Evolutionary conservation across 2,329 filamentous ascomycete genomes (phyloP).

Genomic region (Periconia digitata): DNA sequence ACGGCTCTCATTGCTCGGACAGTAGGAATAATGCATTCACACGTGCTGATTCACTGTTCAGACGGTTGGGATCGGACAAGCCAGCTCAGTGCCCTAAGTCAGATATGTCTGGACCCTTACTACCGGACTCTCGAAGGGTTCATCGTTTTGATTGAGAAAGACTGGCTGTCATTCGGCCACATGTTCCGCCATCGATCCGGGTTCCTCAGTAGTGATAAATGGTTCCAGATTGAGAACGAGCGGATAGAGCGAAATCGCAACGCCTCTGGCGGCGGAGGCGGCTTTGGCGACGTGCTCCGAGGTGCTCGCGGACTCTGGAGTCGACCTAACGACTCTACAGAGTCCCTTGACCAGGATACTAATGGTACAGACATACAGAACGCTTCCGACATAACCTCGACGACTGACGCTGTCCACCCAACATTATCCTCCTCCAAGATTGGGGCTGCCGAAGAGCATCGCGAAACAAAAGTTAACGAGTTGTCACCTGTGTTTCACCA

Average conservation of each 20-base stretch:
- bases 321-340: slow-evolving; percentile 69
- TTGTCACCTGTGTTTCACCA: slow-evolving; percentile 97
- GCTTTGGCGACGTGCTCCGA: slow-evolving; percentile 80
- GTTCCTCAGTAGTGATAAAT: slow-evolving; percentile 85
- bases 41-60: slow-evolving; percentile 95
- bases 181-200: slow-evolving; percentile 96
- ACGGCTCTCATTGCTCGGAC: slow-evolving; percentile 81
- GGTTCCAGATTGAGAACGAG: slow-evolving; percentile 88
- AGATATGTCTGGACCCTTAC: slow-evolving; percentile 93
- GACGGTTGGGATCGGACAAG: slow-evolving; percentile 98
- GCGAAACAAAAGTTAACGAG: slow-evolving; percentile 82
- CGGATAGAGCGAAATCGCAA: slow-evolving; percentile 56
- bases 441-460: slow-evolving; percentile 56
- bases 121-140: slow-evolving; percentile 94
- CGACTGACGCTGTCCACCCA: slow-evolving; percentile 33
- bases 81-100: slow-evolving; percentile 86
- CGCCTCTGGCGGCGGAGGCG: slow-evolving; percentile 61
- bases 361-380: slow-evolving; percentile 56
- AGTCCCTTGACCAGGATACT: slow-evolving; percentile 59
- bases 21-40: slow-evolving; percentile 88
- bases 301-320: slow-evolving; percentile 91
- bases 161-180: slow-evolving; percentile 96
- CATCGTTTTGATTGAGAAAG: slow-evolving; percentile 91
- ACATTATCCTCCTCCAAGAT: slow-evolving; percentile 38
- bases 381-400: slow-evolving; percentile 51